Evolutionary conservation across 495 filamentous ascomycete species (phyloP).

Genomic region (Apiosordaria backusii): DNA sequence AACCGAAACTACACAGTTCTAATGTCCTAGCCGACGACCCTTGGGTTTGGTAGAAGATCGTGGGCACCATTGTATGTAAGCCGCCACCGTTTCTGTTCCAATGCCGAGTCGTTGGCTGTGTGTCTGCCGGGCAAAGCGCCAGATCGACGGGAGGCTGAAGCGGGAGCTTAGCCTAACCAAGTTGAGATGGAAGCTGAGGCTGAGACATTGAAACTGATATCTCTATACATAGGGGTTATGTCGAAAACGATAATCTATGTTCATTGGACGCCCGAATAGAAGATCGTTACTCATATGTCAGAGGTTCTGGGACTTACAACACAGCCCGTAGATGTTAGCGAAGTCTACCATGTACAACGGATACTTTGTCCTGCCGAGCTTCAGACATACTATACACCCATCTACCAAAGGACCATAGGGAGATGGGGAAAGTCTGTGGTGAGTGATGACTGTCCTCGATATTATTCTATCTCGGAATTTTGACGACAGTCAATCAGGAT

Average conservation of each 20-base stretch:
- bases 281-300: not conserved
- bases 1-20: not conserved
- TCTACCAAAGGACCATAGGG: not conserved
- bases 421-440: not conserved
- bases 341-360: not conserved
- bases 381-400: not conserved
- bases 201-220: not conserved
- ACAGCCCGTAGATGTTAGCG: not conserved
- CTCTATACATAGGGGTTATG: not conserved
- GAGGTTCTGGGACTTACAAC: not conserved
- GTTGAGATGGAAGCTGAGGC: not conserved
- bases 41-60: not conserved
- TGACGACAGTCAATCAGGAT: not conserved
- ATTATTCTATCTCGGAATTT: not conserved
- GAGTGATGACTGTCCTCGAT: too few species aligned
- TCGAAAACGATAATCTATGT: not conserved
- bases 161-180: not conserved
- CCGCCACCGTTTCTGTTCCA: not conserved
- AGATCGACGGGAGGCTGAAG: slow-evolving; percentile 11
- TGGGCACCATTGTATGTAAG: too few species aligned
- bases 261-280: not conserved
- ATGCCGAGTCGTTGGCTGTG: not conserved
- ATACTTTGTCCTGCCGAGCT: not conserved
- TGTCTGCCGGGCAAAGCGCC: slow-evolving; percentile 4
- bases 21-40: not conserved